Conservation (phyloP, 495 filamentous ascomycete species). For the Aspergillus wentii region DNA sequence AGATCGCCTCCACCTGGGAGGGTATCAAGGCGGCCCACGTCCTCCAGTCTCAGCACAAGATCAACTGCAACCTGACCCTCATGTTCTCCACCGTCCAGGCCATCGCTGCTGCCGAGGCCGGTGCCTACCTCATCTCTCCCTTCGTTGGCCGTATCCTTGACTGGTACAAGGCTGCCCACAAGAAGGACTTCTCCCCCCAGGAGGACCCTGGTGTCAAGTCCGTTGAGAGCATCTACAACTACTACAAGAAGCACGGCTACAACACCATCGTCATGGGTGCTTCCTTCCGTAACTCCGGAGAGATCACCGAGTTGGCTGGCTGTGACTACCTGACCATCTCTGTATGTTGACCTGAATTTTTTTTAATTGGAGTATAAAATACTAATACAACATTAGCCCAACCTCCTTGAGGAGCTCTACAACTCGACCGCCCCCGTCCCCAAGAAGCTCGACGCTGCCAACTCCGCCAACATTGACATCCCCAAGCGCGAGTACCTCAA, state of each 20-base stretch:
- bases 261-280: slow-evolving; percentile 99
- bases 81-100: slow-evolving; percentile 97
- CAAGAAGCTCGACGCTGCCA: slow-evolving; percentile 80
- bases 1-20: slow-evolving; percentile 67
- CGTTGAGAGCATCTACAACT: slow-evolving; percentile 96
- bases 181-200: slow-evolving; percentile 81
- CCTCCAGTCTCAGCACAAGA: slow-evolving; percentile 85
- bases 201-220: slow-evolving; percentile 97
- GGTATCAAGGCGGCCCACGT: slow-evolving; percentile 96
- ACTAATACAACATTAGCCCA: slow-evolving; percentile 54
- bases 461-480: slow-evolving; percentile 65
- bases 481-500: slow-evolving; percentile 87
- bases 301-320: slow-evolving; percentile 96
- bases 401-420: slow-evolving; percentile 88
- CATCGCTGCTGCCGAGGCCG: slow-evolving; percentile 93
- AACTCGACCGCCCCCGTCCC: slow-evolving; percentile 75
- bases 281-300: slow-evolving; percentile 90
- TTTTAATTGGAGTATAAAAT: not conserved
- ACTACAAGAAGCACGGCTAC: slow-evolving; percentile 99
- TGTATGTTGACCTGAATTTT: slow-evolving; percentile 39
- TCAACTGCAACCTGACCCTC: slow-evolving; percentile 98
- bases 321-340: slow-evolving; percentile 99
- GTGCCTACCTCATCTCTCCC: slow-evolving; percentile 97
- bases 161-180: slow-evolving; percentile 96
- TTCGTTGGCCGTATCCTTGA: slow-evolving; percentile 99